Conservation (phyloP, 805 yeast species). For the Candida succiphila region DNA sequence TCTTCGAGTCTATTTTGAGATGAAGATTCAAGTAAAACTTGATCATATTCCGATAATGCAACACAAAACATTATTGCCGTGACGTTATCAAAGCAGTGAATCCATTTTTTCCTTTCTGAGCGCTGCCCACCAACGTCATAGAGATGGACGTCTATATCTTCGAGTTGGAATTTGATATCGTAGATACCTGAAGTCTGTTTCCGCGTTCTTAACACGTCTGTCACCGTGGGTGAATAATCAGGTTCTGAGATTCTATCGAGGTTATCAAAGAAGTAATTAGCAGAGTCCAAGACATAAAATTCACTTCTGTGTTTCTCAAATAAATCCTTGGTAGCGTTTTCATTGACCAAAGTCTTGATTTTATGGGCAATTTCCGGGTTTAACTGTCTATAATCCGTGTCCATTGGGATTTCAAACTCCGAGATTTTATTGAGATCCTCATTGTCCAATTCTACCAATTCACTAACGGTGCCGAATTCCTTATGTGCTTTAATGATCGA, state of each 20-base stretch:
- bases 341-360: constrained; percentile 42
- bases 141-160: constrained; percentile 51
- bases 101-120: constrained; percentile 94
- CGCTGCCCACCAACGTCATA: constrained; percentile 95
- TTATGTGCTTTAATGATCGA: constrained; percentile 58
- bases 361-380: constrained; percentile 38
- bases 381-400: constrained; percentile 37
- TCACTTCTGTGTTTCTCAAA: constrained; percentile 51
- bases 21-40: constrained; percentile 67
- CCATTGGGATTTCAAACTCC: constrained; percentile 40
- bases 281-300: constrained; percentile 81
- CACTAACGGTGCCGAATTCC: constrained; percentile 32
- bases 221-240: constrained; percentile 60
- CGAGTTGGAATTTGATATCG: constrained; percentile 72
- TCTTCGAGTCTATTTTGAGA: constrained; percentile 73
- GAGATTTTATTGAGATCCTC: constrained; percentile 34
- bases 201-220: constrained; percentile 79
- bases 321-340: constrained; percentile 48
- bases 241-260: constrained; percentile 48
- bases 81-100: constrained; percentile 91
- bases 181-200: constrained; percentile 89
- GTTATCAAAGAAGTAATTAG: constrained; percentile 65
- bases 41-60: constrained; percentile 86
- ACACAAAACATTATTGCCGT: constrained; percentile 86
- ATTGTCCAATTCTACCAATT: constrained; percentile 21